Conservation (phyloP, 805 yeast species). For the Teunomyces lycoperdinae region DNA sequence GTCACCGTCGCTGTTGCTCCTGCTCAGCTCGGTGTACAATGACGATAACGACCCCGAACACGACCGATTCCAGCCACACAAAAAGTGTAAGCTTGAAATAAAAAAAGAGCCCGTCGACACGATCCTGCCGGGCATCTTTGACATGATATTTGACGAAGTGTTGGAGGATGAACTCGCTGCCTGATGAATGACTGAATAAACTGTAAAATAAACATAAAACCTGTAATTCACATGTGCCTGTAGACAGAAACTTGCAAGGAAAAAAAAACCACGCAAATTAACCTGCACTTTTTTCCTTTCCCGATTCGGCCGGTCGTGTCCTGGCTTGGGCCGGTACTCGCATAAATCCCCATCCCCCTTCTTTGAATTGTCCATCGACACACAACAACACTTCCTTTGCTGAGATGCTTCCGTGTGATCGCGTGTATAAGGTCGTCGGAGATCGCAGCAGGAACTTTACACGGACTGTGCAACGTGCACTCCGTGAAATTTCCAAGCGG, state of each 20-base stretch:
- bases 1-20: conserved; percentile 35
- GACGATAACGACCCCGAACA: conserved; percentile 3
- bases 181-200: not conserved
- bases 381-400: not conserved
- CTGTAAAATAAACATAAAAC: too few species aligned
- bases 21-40: conserved; percentile 20
- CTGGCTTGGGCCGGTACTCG: not conserved
- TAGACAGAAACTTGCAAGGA: too few species aligned
- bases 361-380: not conserved
- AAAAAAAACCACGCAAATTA: too few species aligned
- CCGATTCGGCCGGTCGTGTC: not conserved
- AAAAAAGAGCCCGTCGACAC: conserved; percentile 2
- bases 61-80: conserved; percentile 10
- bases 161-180: conserved; percentile 18
- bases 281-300: not conserved
- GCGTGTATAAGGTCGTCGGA: conserved; percentile 31
- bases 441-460: conserved; percentile 40
- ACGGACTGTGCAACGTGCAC: conserved; percentile 43
- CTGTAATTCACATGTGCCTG: too few species aligned
- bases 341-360: not conserved
- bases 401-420: conserved; percentile 31
- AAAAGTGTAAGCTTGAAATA: conserved; percentile 14
- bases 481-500: conserved; percentile 45
- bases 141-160: conserved; percentile 27
- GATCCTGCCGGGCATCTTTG: conserved; percentile 7